These are phyloP conservation scores for Pleurostoma richardsiae DNA, from an alignment of 2,329 filamentous ascomycete species.

Conservation along the genomic window DNA sequence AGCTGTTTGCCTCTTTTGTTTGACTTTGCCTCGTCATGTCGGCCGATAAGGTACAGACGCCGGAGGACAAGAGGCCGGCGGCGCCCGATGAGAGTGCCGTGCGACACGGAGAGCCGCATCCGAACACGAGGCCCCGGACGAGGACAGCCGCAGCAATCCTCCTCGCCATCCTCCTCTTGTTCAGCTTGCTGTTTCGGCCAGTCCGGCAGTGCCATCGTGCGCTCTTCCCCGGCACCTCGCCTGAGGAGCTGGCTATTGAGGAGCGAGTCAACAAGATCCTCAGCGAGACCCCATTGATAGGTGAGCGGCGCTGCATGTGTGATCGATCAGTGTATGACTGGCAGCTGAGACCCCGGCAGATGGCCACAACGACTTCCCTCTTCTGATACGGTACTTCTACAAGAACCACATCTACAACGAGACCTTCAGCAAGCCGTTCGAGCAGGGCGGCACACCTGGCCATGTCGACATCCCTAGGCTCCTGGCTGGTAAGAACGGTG, in stretches of 20 bases:
- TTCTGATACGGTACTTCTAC: slow-evolving; percentile 61
- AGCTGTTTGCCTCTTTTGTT: no score
- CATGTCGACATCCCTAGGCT: slow-evolving; percentile 81
- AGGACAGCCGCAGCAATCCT: not conserved
- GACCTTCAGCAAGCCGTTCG: slow-evolving; percentile 71
- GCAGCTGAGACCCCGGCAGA: slow-evolving; percentile 42
- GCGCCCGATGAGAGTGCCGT: no score
- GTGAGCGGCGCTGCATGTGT: slow-evolving; percentile 19
- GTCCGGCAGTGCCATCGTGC: slow-evolving; percentile 5
- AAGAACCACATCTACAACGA: slow-evolving; percentile 73
- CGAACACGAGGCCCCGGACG: no score
- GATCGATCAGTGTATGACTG: no score
- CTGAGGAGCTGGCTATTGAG: slow-evolving; percentile 25
- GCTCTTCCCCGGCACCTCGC: not conserved
- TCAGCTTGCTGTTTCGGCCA: not conserved
- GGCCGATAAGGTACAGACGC: no score
- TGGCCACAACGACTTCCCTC: slow-evolving; percentile 84
- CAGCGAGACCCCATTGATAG: slow-evolving; percentile 41
- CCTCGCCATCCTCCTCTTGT: not conserved
- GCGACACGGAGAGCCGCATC: no score
- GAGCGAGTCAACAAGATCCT: slow-evolving; percentile 41
- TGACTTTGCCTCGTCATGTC: no score
- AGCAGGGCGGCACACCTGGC: slow-evolving; percentile 58
- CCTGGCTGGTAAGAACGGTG: slow-evolving; percentile 65
- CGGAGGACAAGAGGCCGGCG: no score